Base-by-base conservation (phyloP, 2,329 filamentous ascomycete genomes). In the Trichoderma harzianum region DNA sequence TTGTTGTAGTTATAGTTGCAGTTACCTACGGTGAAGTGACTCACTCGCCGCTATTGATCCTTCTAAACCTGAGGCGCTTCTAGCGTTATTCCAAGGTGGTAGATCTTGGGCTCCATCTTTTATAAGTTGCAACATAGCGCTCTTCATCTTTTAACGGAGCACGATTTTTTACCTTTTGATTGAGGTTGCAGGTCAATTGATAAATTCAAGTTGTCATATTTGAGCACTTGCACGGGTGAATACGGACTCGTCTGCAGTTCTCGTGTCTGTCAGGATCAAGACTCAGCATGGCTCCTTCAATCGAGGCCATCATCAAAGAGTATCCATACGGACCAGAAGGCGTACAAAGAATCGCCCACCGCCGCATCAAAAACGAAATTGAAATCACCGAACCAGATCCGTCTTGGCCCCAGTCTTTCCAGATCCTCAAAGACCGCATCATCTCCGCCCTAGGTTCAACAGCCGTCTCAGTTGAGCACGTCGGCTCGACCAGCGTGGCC, bases 401-500 rank as follows among this genome's bases (percentile, higher is more conserved):
- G 4, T 64, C 75, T 10, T 85, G 83, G 83, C 82, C 81, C 0
- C 34, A 74, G 4, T 70, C 73, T 1, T 85, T 82, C 63, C 69
- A 75, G 32, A 66, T 67, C 1, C 74, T 80, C 72, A 80, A 79
- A 69, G 69, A 76, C 4, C 78, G 78, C 62, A 83, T 85, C 62
- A 55, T 75, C 18, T 72, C 74, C 1, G 83, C 82, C 1, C 77
- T 85, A 5, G 81, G 79, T n/a, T 57, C 75, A 24, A 74, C 82
- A 5, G 73, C 80, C n/a, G 34, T 84, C 7, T 75, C 77, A 26
- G 78, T 88, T 66, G 74, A 78, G 21, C 86, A 88, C 75, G 79
- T 84, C 36, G 86, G 86, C 30, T 87, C 85, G 14, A 88, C 87
- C 32, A 84, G 84, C 65, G 79, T 88, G 7, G 84, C 84, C 0